Evolutionary conservation across 179 eudicot genomes (phyloP).

Genomic region (Beta corolliflora): DNA sequence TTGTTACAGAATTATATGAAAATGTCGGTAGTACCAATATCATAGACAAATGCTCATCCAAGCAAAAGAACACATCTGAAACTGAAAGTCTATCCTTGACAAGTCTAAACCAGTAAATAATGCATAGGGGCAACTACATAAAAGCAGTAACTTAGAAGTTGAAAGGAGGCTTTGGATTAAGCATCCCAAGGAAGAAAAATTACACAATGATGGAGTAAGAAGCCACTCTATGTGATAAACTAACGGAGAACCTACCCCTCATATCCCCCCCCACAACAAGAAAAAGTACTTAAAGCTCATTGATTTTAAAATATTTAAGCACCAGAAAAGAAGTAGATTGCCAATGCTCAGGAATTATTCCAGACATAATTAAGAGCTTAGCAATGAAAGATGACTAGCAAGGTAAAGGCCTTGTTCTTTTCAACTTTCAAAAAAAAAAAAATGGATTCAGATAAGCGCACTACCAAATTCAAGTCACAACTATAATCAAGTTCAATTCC

Average conservation of each 20-base stretch:
- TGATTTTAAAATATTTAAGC: neutral
- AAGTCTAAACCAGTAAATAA: neutral
- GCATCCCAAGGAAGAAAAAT: neutral
- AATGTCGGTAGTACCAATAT: neutral
- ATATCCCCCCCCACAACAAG: neutral
- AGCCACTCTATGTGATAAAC: neutral
- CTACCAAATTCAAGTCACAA: too few species aligned
- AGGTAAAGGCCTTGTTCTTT: neutral
- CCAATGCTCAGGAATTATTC: neutral
- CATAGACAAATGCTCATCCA: neutral
- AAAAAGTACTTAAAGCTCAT: neutral
- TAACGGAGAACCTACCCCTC: too few species aligned
- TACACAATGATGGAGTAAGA: neutral
- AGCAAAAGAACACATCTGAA: neutral
- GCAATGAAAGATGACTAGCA: neutral
- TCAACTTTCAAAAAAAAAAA: too few species aligned
- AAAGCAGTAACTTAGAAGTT: neutral
- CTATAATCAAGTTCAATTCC: too few species aligned
- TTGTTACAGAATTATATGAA: neutral
- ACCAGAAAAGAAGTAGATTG: neutral
- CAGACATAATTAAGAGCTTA: too few species aligned
- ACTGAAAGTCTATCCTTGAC: neutral
- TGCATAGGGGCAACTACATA: neutral
- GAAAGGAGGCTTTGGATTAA: neutral
- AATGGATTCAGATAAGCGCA: too few species aligned